Evolutionary conservation across 2,329 filamentous ascomycete species (phyloP).

Genomic region (Pseudophaeomoniella oleicola): DNA sequence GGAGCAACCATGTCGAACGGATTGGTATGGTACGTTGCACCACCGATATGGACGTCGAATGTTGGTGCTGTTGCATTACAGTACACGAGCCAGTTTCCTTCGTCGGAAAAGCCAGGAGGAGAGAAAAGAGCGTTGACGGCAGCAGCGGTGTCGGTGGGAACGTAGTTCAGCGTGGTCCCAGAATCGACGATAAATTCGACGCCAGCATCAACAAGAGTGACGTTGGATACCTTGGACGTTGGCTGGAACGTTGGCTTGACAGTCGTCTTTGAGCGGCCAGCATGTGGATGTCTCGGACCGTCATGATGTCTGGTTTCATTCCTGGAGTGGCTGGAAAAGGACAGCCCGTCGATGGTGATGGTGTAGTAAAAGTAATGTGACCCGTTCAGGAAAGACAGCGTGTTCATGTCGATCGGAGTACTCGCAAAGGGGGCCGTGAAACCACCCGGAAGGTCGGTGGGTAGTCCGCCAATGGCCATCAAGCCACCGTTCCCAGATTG

Average conservation of each 20-base stretch:
- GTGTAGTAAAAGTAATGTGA: slow-evolving; percentile 3
- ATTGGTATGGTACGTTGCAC: slow-evolving; percentile 14
- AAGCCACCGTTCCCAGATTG: slow-evolving; percentile 30
- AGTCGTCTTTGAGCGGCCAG: too few species aligned
- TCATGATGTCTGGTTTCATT: too few species aligned
- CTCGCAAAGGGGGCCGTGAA: neutral
- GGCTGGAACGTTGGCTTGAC: neutral
- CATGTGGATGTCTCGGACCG: too few species aligned
- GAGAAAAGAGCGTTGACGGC: slow-evolving; percentile 25
- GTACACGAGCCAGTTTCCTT: slow-evolving; percentile 22
- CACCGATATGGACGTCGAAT: slow-evolving; percentile 26
- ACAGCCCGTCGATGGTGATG: neutral
- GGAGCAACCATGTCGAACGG: slow-evolving; percentile 17
- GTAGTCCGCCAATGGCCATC: slow-evolving; percentile 30
- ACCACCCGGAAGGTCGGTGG: slow-evolving; percentile 3
- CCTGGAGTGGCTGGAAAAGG: too few species aligned
- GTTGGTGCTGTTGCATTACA: slow-evolving; percentile 26
- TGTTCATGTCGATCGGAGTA: slow-evolving; percentile 2
- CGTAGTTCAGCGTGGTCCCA: slow-evolving; percentile 20
- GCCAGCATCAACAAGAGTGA: neutral
- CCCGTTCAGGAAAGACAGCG: slow-evolving; percentile 26
- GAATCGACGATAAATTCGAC: slow-evolving; percentile 8
- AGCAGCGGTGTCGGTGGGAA: slow-evolving; percentile 21
- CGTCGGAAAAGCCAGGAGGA: slow-evolving; percentile 23
- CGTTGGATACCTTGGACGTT: neutral